These are phyloP conservation scores for Cordyceps fumosorosea DNA, from an alignment of 2,329 filamentous ascomycete species.

Conservation along the genomic window DNA sequence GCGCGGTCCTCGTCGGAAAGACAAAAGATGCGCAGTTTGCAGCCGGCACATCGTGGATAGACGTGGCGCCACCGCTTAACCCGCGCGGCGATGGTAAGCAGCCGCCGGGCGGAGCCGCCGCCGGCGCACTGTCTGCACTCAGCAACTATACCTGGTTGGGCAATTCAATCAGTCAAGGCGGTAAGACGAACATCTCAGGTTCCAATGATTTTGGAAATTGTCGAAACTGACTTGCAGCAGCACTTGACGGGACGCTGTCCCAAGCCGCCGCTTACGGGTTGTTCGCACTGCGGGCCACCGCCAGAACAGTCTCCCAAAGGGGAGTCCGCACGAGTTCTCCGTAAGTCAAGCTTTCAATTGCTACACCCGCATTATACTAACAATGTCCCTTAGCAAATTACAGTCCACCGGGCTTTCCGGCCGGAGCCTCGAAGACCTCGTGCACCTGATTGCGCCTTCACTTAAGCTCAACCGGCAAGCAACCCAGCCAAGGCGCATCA, in stretches of 20 bases:
- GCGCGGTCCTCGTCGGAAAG: constrained; percentile 50
- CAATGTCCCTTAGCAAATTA: constrained; percentile 10
- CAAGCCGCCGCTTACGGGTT: constrained; percentile 22
- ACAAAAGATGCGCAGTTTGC: constrained; percentile 45
- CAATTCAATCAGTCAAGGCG: constrained; percentile 29
- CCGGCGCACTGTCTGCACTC: constrained; percentile 32
- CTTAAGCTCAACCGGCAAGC: constrained; percentile 11
- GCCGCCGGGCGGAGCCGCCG: constrained; percentile 26
- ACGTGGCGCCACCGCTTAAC: constrained; percentile 35
- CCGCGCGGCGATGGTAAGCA: constrained; percentile 43
- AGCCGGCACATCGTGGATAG: constrained; percentile 35
- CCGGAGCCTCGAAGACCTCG: constrained; percentile 22
- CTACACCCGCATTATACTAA: neutral
- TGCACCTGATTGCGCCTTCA: constrained; percentile 16
- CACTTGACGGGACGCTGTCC: constrained; percentile 18
- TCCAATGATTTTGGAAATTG: neutral
- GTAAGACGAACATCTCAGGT: constrained; percentile 19
- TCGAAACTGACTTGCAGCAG: constrained; percentile 18
- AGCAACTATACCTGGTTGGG: constrained; percentile 37
- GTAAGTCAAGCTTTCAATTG: constrained; percentile 14
- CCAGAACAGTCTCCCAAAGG: constrained; percentile 12
- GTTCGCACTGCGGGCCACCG: constrained; percentile 24
- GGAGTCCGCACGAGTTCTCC: constrained; percentile 16
- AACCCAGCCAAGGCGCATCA: constrained; percentile 15
- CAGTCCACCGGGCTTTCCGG: constrained; percentile 20